A percentile compares a stretch with the other conserved stretches of the same genome.
These are phyloP conservation scores for Thielaviopsis euricoi DNA, from an alignment of 2,329 filamentous ascomycete genomes.

Conservation along the genomic window DNA sequence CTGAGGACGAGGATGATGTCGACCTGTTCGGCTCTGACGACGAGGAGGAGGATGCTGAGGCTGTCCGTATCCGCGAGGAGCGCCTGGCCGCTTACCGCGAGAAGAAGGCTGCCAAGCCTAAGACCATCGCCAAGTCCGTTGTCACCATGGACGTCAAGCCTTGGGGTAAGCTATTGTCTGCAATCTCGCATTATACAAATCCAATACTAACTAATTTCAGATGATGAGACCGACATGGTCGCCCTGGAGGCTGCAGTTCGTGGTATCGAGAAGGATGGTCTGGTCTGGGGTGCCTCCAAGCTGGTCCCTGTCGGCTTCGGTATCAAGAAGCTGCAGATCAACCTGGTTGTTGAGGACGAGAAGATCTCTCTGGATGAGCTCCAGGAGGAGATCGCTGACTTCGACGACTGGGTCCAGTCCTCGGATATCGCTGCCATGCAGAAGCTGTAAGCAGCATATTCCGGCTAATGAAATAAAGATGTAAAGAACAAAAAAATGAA, in stretches of 20 bases:
- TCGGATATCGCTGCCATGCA: conserved; percentile 81
- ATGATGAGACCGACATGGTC: conserved; percentile 87
- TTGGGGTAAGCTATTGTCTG: conserved; percentile 60
- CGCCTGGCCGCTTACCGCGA: conserved; percentile 84
- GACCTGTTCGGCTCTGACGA: conserved; percentile 89
- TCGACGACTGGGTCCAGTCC: conserved; percentile 95
- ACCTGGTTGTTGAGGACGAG: conserved; percentile 77
- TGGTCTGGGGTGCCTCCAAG: conserved; percentile 89
- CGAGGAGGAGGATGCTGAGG: conserved; percentile 87
- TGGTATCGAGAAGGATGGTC: conserved; percentile 76
- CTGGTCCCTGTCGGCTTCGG: conserved; percentile 84
- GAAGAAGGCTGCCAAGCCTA: conserved; percentile 91
- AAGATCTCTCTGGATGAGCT: conserved; percentile 63
- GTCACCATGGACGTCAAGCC: conserved; percentile 96
- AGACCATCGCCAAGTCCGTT: conserved; percentile 87
- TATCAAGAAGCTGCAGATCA: conserved; percentile 99
- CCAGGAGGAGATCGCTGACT: conserved; percentile 62
- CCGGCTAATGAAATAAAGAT: conserved; percentile 7
- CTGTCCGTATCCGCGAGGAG: conserved; percentile 68
- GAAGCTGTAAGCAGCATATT: conserved; percentile 52
- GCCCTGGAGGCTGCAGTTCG: conserved; percentile 68
- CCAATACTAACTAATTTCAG: conserved; percentile 24
- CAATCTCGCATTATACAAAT: neutral
- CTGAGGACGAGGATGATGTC: conserved; percentile 49
- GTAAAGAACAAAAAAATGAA: conserved; percentile 9